Conservation (phyloP, 371 early-diverging fungal genomes). For the Saksenaea vasiformis region DNA sequence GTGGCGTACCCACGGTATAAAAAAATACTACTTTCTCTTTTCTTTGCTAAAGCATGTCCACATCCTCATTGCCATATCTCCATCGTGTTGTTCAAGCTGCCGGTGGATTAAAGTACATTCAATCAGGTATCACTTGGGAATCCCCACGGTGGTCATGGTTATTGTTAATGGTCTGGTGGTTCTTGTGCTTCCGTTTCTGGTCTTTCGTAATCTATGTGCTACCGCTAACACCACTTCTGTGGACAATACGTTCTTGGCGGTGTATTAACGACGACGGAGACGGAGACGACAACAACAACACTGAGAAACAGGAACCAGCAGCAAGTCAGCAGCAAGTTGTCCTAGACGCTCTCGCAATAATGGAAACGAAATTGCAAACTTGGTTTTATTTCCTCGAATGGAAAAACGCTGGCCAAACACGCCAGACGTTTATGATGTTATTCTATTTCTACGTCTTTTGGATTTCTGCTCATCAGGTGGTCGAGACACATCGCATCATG, state of each 20-base stretch:
- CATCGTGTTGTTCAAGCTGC: neutral
- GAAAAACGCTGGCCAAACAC: neutral
- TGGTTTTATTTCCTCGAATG: neutral
- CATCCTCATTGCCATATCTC: neutral
- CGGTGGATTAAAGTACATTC: neutral
- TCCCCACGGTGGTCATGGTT: conserved; percentile 5
- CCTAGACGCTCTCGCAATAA: conserved; percentile 10
- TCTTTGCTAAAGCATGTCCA: neutral
- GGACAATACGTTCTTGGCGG: neutral
- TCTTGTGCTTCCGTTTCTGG: conserved; percentile 3
- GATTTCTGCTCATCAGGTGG: conserved; percentile 13
- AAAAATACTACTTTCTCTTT: neutral
- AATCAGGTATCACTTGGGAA: neutral
- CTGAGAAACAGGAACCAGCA: neutral
- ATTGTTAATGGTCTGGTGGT: neutral
- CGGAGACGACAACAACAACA: no score
- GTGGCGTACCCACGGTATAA: conserved; percentile 1
- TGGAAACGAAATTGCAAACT: conserved; percentile 5
- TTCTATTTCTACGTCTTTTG: conserved; percentile 12
- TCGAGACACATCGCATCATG: conserved; percentile 12
- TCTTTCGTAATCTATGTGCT: neutral
- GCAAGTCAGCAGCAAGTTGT: conserved; percentile 12
- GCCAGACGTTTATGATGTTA: neutral
- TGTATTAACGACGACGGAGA: neutral
- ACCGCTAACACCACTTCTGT: neutral